phyloP scores from a whole-genome alignment of 2,329 filamentous ascomycete species.

The Hymenoscyphus occultus region DNA sequence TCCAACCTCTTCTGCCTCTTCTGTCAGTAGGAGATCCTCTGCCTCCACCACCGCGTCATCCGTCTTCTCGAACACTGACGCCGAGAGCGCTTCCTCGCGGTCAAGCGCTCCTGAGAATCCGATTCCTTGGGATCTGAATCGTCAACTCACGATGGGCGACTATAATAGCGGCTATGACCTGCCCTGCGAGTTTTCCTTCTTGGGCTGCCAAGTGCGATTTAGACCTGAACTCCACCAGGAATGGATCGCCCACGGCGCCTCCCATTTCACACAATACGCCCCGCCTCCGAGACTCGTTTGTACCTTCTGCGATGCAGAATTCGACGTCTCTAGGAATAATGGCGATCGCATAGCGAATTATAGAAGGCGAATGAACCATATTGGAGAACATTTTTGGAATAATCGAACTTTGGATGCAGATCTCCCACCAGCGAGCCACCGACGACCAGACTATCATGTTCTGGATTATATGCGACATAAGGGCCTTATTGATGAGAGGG shows the following conservation, averaged over 20 bases:
- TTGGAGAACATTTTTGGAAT: conserved; percentile 42
- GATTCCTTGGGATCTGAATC: neutral
- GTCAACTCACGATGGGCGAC: conserved; percentile 6
- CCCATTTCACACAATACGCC: conserved; percentile 37
- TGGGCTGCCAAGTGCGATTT: conserved; percentile 41
- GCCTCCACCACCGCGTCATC: neutral
- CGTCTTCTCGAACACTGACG: neutral
- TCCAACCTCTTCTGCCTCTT: neutral
- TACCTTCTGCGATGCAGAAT: conserved; percentile 47
- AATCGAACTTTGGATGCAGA: conserved; percentile 10
- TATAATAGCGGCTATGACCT: conserved; percentile 21
- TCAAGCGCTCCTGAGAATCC: neutral
- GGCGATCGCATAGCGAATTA: conserved; percentile 23
- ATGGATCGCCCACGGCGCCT: conserved; percentile 48
- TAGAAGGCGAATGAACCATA: conserved; percentile 47
- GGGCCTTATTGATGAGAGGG: conserved; percentile 32
- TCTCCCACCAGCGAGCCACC: conserved; percentile 16
- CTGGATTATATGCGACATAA: conserved; percentile 39
- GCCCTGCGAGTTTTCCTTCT: conserved; percentile 29
- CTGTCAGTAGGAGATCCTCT: neutral
- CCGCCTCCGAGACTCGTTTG: conserved; percentile 42
- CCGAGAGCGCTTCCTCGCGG: neutral
- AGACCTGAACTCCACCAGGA: conserved; percentile 36
- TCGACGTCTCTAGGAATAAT: conserved; percentile 14
- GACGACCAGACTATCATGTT: conserved; percentile 43